These are phyloP conservation scores for Fusarium equiseti DNA, from an alignment of 2,329 filamentous ascomycete genomes.

Conservation along the genomic window DNA sequence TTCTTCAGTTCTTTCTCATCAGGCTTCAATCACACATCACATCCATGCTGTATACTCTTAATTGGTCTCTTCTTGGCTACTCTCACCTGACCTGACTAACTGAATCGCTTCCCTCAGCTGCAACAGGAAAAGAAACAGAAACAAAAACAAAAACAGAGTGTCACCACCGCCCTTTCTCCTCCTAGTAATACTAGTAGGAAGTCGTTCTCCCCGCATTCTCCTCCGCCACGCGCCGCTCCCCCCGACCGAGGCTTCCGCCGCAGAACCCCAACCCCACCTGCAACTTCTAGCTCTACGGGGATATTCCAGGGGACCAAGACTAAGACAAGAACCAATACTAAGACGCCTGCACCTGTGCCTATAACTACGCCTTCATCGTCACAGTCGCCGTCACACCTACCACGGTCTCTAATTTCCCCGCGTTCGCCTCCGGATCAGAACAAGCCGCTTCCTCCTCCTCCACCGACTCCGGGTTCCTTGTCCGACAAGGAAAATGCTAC, in stretches of 20 bases:
- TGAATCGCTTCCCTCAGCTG: constrained; percentile 13
- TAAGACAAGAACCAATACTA: constrained; percentile 20
- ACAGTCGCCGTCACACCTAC: constrained; percentile 45
- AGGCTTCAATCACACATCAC: neutral
- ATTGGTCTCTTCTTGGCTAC: neutral
- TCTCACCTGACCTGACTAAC: constrained; percentile 7
- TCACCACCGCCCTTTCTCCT: constrained; percentile 1
- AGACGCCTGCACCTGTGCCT: neutral
- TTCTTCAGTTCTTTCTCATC: neutral
- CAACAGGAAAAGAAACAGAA: constrained; percentile 4
- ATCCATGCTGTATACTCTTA: neutral
- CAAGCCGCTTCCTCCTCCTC: constrained; percentile 69
- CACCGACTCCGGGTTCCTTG: constrained; percentile 57
- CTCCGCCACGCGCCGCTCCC: constrained; percentile 44
- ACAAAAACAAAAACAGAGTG: neutral
- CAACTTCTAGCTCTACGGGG: constrained; percentile 20
- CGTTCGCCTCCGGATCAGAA: constrained; percentile 62
- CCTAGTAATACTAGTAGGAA: neutral
- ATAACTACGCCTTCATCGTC: constrained; percentile 36
- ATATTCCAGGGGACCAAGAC: constrained; percentile 30
- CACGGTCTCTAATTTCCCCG: constrained; percentile 48
- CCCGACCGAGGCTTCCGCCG: constrained; percentile 45
- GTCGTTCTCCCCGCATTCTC: constrained; percentile 45
- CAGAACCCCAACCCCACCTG: constrained; percentile 42
- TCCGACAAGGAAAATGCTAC: constrained; percentile 39